Base-by-base conservation (phyloP, 2,329 filamentous ascomycete genomes). In the Hymenoscyphus fructigenus region DNA sequence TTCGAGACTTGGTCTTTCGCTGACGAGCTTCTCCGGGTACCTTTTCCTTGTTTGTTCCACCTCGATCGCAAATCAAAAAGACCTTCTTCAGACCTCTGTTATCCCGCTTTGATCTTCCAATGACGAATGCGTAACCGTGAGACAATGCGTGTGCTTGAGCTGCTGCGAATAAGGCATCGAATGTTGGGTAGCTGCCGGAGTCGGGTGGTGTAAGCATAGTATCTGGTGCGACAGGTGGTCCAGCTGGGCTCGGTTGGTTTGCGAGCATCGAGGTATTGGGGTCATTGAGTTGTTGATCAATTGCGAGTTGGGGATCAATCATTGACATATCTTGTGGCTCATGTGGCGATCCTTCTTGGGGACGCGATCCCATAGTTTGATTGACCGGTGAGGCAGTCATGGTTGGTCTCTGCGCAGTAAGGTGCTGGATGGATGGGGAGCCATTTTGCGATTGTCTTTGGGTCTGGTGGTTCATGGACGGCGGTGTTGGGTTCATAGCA, bases 81-180 rank as follows among this genome's bases (percentile, higher is more conserved):
- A 89, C 87, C 75, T 89, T 89, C 73, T 89, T 89, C 67, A 89
- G 72, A 0, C 87, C 87, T 6, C 86, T 84, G 1, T 89, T 86
- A 78, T 89, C 89, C 10, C 74, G 72, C 74, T 89, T 89, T 0
- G 87, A 89, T 41, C 87, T 80, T 1, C 87, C 87, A 73, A 89
- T 89, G 66, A 89, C 87, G 60, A 89, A 87, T 7, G 87, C 87
- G 74, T 89, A 89, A 57, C 87, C 87, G 55, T 89, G 86, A 17
- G 86, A 87, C 0, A 86, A 87, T 72, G 86, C 88, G 72, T 89
- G 88, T n/a, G 81, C 79, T 64, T 89, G 77, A 20, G 88, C 86
- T 34, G 84, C 84, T 73, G 87, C 85, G 71, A 89, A 87, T 9
- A 89, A 83, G 7, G 85, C 85, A 66, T 89, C 87, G 29, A 89